Percentiles rank a stretch among this genome's conserved stretches.
Conservation (phyloP, 1,284 basidiomycete species). For the Ceratobasidium sp. region DNA sequence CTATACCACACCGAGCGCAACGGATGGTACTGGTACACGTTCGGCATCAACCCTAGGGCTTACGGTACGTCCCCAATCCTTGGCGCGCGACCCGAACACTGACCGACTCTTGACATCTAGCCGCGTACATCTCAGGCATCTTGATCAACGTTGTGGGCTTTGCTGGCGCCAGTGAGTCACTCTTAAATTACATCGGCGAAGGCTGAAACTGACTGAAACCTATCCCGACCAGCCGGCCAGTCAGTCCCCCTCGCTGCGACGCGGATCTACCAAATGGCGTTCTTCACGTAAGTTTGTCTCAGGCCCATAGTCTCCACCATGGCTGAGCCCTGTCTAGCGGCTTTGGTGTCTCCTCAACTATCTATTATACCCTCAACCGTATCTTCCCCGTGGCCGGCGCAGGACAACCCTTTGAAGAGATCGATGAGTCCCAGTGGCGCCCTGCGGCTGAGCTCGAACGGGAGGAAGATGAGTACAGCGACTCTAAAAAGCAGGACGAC, state of each 20-base stretch:
- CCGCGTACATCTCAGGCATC: conserved; percentile 76
- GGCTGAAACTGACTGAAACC: conserved; percentile 9
- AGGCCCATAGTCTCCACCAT: background rate
- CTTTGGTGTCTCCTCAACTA: conserved; percentile 68
- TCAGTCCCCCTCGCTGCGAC: conserved; percentile 68
- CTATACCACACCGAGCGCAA: conserved; percentile 66
- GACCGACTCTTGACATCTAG: conserved; percentile 45
- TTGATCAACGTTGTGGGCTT: conserved; percentile 82
- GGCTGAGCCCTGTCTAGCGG: conserved; percentile 52
- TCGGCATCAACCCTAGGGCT: conserved; percentile 73
- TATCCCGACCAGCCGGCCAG: conserved; percentile 58
- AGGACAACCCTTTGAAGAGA: conserved; percentile 62
- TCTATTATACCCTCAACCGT: conserved; percentile 67
- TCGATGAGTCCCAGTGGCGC: conserved; percentile 60
- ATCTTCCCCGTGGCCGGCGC: conserved; percentile 66
- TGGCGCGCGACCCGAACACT: background rate
- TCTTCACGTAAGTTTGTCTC: conserved; percentile 61
- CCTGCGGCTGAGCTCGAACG: conserved; percentile 5
- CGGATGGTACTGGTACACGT: conserved; percentile 79
- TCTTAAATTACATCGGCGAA: background rate
- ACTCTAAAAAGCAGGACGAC: conserved; percentile 37
- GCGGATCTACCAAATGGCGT: conserved; percentile 74
- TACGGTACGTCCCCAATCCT: conserved; percentile 51
- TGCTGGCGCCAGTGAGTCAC: conserved; percentile 58
- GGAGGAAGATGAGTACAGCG: conserved; percentile 35